These are phyloP conservation scores for Ophiostoma fasciatum DNA, from an alignment of 2,329 filamentous ascomycete species.

Conservation along the genomic window DNA sequence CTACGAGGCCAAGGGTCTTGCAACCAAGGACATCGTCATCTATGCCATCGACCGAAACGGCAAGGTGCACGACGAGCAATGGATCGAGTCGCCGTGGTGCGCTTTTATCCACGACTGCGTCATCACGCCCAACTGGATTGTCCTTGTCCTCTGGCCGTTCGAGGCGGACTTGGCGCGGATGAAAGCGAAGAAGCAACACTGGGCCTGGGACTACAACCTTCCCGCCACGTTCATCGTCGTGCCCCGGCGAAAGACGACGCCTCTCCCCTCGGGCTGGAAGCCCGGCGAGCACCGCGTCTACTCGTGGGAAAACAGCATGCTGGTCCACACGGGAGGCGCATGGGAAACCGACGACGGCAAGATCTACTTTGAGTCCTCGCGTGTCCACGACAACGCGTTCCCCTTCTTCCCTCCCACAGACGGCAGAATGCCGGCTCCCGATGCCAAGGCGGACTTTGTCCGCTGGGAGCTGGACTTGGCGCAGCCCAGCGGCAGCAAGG, in stretches of 20 bases:
- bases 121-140: slow-evolving; percentile 22
- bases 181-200: slow-evolving; percentile 23
- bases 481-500: slow-evolving; percentile 15
- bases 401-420: slow-evolving; percentile 24
- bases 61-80: slow-evolving; percentile 16
- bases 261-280: slow-evolving; percentile 13
- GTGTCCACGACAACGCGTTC: slow-evolving; percentile 23
- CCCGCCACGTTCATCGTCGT: slow-evolving; percentile 12
- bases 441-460: slow-evolving; percentile 27
- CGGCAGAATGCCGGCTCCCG: slow-evolving; percentile 14
- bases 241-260: slow-evolving; percentile 7
- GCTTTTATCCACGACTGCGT: slow-evolving; percentile 25
- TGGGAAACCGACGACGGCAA: slow-evolving; percentile 24
- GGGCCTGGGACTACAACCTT: slow-evolving; percentile 18
- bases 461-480: slow-evolving; percentile 28
- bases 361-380: slow-evolving; percentile 22
- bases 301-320: slow-evolving; percentile 18
- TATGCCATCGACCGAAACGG: slow-evolving; percentile 17
- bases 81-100: slow-evolving; percentile 18
- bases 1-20: slow-evolving; percentile 25
- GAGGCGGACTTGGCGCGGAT: slow-evolving; percentile 21
- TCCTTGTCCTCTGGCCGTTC: slow-evolving; percentile 22
- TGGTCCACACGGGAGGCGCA: slow-evolving; percentile 25
- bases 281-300: slow-evolving; percentile 14
- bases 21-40: slow-evolving; percentile 20